These are phyloP conservation scores for Ulmus americana DNA, from an alignment of 331 rosid species.

Conservation along the genomic window DNA sequence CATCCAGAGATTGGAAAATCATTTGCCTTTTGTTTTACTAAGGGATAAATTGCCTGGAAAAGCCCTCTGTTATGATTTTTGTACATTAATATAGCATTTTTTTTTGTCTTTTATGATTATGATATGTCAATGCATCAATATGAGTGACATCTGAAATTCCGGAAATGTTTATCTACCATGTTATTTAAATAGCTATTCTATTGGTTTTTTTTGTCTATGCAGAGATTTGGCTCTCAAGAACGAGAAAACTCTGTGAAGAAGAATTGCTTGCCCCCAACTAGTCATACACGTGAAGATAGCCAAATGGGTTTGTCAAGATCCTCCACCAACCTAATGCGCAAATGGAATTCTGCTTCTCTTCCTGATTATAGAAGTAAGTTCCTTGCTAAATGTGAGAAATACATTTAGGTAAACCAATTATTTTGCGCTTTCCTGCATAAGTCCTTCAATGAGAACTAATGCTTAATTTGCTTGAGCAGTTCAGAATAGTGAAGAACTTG, in stretches of 20 bases:
- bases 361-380: slow-evolving; percentile 60
- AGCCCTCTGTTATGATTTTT: too few relatives aligned
- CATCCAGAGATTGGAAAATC: background rate
- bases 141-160: too few relatives aligned
- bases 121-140: too few relatives aligned
- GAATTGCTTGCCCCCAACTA: slow-evolving; percentile 48
- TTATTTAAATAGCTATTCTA: background rate
- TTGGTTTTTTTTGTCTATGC: slow-evolving; percentile 23
- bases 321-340: slow-evolving; percentile 56
- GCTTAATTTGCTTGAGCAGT: slow-evolving; percentile 41
- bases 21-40: too few relatives aligned
- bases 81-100: too few relatives aligned
- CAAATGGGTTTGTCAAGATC: slow-evolving; percentile 63
- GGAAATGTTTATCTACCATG: background rate
- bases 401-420: slow-evolving; percentile 1
- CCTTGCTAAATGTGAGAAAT: slow-evolving; percentile 17
- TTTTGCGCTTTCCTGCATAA: slow-evolving; percentile 14
- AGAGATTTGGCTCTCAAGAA: slow-evolving; percentile 81
- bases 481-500: slow-evolving; percentile 74
- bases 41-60: background rate
- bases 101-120: too few relatives aligned
- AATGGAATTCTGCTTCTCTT: slow-evolving; percentile 61
- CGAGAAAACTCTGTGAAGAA: slow-evolving; percentile 62
- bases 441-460: slow-evolving; percentile 7
- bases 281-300: slow-evolving; percentile 66